Evolutionary conservation across 257 asterid genomes (phyloP), one percentile per base, ranked within the genome.

Genomic region (Pogostemon cablin): DNA sequence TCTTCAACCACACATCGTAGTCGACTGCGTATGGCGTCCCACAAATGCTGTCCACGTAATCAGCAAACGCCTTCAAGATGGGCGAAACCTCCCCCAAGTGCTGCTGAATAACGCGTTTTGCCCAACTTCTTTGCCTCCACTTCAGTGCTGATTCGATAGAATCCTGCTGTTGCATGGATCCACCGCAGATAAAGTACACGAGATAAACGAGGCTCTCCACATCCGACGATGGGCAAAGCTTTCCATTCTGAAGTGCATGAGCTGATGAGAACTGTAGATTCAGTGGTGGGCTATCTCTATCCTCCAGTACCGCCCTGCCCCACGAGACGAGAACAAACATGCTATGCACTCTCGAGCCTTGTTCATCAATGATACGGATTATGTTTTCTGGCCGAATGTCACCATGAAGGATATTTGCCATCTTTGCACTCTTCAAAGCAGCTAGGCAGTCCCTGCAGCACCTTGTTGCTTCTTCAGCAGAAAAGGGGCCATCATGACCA

Each of bases 281-380:
- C 47, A 91, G 72, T 0, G 88, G 80, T 0, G 97, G 95, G 77
- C 96, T 85, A 65, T 89, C 97, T 59, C 88, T 68, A 9, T 91
- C 97, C 72, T 91, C 97, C 75, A 89, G 62, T 48, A 86, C 95
- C 0, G 96, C 97, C 12, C 81, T 88, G 4, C 96, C 96, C 96
- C 97, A 91, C 2, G 96, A 87, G 15, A 86, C 82, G 2, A 86
- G 78, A 40, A 91, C 84, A 37, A 80, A 89, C 1, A 82, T 72
- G 49, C 74, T 73, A 9, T 37, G 64, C 10, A 62, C 42, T 56
- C 71, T 65, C 9, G 77, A 52, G 8, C 68, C 82, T 43, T 54
- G 64, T 35, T 73, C 71, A 6, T 79, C 86, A 0, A 50, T 62
- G 6, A 85, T 75, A 1, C 86, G 80, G 6, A 86, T 63, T 54